Conservation (phyloP, 306 rosid species). For the Quercus gilva region DNA sequence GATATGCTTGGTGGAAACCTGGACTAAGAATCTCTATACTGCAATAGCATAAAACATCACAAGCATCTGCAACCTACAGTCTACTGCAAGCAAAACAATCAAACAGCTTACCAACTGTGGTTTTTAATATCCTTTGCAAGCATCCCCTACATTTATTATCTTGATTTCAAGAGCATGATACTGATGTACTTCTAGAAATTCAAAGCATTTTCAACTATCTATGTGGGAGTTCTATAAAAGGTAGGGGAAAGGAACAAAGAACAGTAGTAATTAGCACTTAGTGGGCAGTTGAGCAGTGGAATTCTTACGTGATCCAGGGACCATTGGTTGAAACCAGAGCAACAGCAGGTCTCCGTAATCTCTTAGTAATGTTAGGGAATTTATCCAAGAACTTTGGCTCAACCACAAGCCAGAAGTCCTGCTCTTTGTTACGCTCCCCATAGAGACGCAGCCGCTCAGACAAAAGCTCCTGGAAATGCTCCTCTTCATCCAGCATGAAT, state of each 20-base stretch:
- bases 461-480: slow-evolving; percentile 83
- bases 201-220: not conserved
- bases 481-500: slow-evolving; percentile 97
- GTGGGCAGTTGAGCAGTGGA: not conserved
- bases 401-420: slow-evolving; percentile 92
- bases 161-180: not conserved
- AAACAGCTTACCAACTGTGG: not conserved
- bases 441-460: slow-evolving; percentile 68
- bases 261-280: not conserved
- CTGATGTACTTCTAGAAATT: not conserved
- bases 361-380: slow-evolving; percentile 77
- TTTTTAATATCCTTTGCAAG: not conserved
- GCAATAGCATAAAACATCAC: not conserved
- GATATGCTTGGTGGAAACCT: not conserved
- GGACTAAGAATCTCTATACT: not conserved
- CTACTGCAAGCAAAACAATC: not conserved
- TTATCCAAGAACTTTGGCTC: slow-evolving; percentile 95
- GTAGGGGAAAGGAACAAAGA: not conserved
- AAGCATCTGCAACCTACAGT: not conserved
- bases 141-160: not conserved
- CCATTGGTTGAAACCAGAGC: slow-evolving; percentile 95
- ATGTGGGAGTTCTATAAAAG: not conserved
- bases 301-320: slow-evolving; percentile 87
- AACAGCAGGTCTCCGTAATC: slow-evolving; percentile 82
- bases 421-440: slow-evolving; percentile 67